A percentile compares a stretch with the other conserved stretches of the same genome.
These are phyloP conservation scores for Prunus mume DNA, from an alignment of 306 rosid species.

Conservation along the genomic window DNA sequence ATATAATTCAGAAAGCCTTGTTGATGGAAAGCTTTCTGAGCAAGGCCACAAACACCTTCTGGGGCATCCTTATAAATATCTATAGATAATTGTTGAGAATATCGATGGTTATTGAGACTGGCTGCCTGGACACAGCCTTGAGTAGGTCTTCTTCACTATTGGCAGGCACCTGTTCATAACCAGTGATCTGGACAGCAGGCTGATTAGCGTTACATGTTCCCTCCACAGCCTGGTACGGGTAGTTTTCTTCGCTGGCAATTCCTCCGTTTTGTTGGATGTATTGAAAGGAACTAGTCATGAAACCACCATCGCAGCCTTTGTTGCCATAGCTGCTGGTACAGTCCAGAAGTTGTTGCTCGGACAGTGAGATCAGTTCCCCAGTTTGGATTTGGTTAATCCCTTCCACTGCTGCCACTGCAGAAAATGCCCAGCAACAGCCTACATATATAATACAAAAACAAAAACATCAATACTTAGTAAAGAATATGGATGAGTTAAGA, in stretches of 20 bases:
- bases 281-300: not conserved
- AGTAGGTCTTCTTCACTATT: constrained; percentile 11
- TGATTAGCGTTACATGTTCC: not conserved
- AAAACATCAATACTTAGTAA: too few species aligned
- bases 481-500: too few species aligned
- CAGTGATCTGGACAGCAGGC: constrained; percentile 1
- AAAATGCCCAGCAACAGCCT: too few species aligned
- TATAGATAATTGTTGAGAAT: accelerated
- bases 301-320: not conserved
- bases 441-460: too few species aligned
- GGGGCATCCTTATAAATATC: not conserved
- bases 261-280: not conserved
- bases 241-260: not conserved
- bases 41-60: not conserved
- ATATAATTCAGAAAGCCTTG: too few species aligned
- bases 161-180: not conserved
- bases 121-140: constrained; percentile 22
- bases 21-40: not conserved
- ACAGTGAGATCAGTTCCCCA: not conserved
- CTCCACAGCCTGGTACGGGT: not conserved
- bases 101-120: not conserved
- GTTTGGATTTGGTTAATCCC: too few species aligned
- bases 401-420: too few species aligned
- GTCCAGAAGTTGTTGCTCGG: not conserved
- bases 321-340: not conserved